A percentile compares a stretch with the other conserved stretches of the same genome.
phyloP scores from a whole-genome alignment of 345 rosid genomes.

The Cardamine occulta region DNA sequence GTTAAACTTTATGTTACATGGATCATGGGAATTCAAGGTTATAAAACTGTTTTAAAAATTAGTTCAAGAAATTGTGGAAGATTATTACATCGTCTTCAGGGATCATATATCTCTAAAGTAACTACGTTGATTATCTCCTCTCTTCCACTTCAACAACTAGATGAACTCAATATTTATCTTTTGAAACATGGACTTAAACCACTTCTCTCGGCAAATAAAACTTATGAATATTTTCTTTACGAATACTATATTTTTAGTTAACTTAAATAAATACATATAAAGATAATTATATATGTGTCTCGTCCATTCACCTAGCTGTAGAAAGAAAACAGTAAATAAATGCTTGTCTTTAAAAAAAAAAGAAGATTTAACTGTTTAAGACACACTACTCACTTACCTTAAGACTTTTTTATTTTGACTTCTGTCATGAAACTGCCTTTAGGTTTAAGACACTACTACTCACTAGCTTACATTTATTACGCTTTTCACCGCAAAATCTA shows the following conservation, averaged over 20 bases:
- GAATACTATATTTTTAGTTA: not conserved
- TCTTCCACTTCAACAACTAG: too few relatives aligned
- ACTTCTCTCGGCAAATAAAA: not conserved
- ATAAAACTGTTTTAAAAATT: too few relatives aligned
- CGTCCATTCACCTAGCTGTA: not conserved
- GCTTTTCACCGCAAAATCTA: constrained; percentile 44
- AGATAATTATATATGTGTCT: not conserved
- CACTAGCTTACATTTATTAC: constrained; percentile 40
- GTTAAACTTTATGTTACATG: not conserved
- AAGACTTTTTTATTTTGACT: not conserved
- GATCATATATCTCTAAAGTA: not conserved
- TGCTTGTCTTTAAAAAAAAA: not conserved
- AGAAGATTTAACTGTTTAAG: too few relatives aligned
- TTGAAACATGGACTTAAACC: not conserved
- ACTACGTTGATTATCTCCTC: too few relatives aligned
- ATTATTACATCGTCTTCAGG: not conserved
- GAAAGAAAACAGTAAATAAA: not conserved
- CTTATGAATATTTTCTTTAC: not conserved
- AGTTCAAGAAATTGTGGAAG: not conserved
- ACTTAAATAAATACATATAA: not conserved
- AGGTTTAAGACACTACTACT: constrained; percentile 35
- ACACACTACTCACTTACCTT: not conserved
- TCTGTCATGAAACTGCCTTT: constrained; percentile 30
- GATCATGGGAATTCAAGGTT: not conserved
- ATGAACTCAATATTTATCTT: not conserved